These are phyloP conservation scores for Geranomyces michiganensis DNA, from an alignment of 192 early-diverging fungal genomes.

Conservation along the genomic window DNA sequence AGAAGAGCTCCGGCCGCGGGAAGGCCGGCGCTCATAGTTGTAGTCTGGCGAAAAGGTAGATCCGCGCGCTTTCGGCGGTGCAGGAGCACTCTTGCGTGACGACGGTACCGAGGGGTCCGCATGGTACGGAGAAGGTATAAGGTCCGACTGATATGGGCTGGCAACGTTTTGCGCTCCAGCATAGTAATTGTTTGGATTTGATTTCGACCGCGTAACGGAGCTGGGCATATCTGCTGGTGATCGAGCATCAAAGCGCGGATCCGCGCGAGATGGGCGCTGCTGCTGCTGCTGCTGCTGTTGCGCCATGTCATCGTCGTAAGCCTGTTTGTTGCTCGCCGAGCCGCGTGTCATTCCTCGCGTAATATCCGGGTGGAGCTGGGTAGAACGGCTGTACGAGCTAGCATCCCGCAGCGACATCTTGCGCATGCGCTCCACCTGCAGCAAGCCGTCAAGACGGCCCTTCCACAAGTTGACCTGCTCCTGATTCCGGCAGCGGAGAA, in stretches of 20 bases:
- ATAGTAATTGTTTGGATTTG: constrained; percentile 41
- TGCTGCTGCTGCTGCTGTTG: no score
- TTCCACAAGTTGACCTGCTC: constrained; percentile 95
- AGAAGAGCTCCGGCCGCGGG: constrained; percentile 25
- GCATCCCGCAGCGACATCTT: constrained; percentile 22
- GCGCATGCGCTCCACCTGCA: constrained; percentile 30
- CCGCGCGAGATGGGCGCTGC: background rate
- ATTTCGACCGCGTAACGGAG: constrained; percentile 31
- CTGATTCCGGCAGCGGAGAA: constrained; percentile 83
- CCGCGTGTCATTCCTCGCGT: constrained; percentile 12
- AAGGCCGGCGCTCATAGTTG: background rate
- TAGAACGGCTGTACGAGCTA: constrained; percentile 20
- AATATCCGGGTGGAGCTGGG: constrained; percentile 34
- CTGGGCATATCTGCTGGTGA: constrained; percentile 1
- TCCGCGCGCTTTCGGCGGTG: constrained; percentile 5
- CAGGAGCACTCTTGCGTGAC: constrained; percentile 26
- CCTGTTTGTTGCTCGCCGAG: background rate
- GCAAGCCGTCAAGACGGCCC: constrained; percentile 69
- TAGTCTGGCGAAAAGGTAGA: background rate
- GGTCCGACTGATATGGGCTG: background rate
- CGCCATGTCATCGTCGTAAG: constrained; percentile 21
- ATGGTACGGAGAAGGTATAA: background rate
- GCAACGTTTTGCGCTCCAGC: background rate
- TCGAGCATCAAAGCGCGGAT: constrained; percentile 6
- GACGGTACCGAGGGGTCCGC: background rate